These are phyloP conservation scores for Entomortierella chlamydospora DNA, from an alignment of 192 early-diverging fungal species.

Conservation along the genomic window DNA sequence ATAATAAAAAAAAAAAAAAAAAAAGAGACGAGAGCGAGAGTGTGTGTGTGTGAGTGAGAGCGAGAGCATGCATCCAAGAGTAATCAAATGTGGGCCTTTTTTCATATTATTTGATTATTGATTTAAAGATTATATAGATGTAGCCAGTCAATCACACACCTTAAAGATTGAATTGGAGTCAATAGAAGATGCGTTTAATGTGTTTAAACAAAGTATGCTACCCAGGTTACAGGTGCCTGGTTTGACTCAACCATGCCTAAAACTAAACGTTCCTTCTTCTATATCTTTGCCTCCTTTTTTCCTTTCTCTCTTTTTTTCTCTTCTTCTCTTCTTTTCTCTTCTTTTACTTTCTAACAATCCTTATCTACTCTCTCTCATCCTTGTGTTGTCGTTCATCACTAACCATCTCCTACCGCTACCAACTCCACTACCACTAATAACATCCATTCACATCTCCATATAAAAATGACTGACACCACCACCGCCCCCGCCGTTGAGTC, in stretches of 20 bases:
- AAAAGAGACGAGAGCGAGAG: background rate
- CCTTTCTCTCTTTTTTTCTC: background rate
- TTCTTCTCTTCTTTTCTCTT: background rate
- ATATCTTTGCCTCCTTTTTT: background rate
- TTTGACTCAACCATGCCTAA: background rate
- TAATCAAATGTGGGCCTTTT: background rate
- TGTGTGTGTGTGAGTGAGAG: too few relatives aligned
- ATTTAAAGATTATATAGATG: background rate
- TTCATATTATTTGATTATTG: background rate
- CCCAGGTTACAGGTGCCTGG: background rate
- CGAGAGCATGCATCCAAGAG: too few relatives aligned
- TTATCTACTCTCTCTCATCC: background rate
- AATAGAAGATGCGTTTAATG: too few relatives aligned
- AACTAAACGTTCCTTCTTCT: background rate
- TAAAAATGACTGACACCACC: conserved; percentile 25
- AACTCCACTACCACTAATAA: background rate
- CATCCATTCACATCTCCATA: conserved; percentile 6
- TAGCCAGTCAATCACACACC: background rate
- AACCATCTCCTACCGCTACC: background rate
- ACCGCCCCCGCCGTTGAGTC: background rate
- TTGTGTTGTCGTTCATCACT: background rate
- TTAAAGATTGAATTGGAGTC: too few relatives aligned
- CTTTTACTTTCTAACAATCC: background rate
- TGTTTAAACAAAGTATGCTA: too few relatives aligned
- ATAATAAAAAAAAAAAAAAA: conserved; percentile 4